Conservation (phyloP, 2,329 filamentous ascomycete species). For the Ophiocordyceps sinensis region DNA sequence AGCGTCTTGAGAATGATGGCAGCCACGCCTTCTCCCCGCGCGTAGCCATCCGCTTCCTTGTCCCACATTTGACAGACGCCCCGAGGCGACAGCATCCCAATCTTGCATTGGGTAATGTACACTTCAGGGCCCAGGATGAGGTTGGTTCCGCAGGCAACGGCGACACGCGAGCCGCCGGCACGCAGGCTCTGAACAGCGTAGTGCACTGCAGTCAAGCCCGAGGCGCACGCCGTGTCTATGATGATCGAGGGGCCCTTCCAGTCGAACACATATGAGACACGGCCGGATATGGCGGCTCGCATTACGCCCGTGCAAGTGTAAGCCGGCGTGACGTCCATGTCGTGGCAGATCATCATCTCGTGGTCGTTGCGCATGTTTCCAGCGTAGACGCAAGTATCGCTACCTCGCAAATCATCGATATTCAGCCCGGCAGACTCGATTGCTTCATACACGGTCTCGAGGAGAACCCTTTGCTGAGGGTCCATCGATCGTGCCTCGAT, state of each 20-base stretch:
- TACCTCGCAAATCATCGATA: background rate
- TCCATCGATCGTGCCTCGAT: background rate
- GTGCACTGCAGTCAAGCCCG: constrained; percentile 12
- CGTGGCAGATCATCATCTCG: background rate
- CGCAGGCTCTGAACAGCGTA: background rate
- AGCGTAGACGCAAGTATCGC: background rate
- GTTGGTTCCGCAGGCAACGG: background rate
- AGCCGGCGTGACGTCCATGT: background rate
- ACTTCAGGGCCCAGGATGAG: constrained; percentile 8
- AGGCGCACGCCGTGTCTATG: constrained; percentile 23
- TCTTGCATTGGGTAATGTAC: constrained; percentile 3
- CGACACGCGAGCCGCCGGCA: background rate
- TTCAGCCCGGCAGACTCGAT: background rate
- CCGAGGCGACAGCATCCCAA: constrained; percentile 22
- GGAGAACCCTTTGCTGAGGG: background rate
- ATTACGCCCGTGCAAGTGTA: background rate
- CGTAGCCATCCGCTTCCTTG: constrained; percentile 32
- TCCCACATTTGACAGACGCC: constrained; percentile 25
- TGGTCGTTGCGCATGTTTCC: background rate
- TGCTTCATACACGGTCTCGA: background rate
- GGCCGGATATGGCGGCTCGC: background rate
- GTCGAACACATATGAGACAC: constrained; percentile 2
- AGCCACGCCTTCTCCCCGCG: constrained; percentile 35
- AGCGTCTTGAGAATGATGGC: constrained; percentile 32
- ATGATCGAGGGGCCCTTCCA: constrained; percentile 9